Conservation (phyloP, 2,329 filamentous ascomycete species). For the Alternaria conjuncta region DNA sequence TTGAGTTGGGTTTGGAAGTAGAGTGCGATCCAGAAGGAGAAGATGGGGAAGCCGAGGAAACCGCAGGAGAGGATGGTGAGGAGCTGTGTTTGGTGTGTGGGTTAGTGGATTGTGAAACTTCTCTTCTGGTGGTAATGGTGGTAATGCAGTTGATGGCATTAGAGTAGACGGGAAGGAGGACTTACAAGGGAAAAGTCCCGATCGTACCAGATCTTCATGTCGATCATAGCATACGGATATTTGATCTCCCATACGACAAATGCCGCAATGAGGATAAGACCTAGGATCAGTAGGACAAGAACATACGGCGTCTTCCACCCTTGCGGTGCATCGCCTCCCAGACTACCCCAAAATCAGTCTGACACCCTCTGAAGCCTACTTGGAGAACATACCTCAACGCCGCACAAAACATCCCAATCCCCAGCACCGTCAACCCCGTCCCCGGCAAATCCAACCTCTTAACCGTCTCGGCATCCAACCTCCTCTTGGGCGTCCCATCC, state of each 20-base stretch:
- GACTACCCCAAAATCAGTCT: conserved; percentile 36
- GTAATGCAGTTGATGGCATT: too few species aligned
- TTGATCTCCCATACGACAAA: conserved; percentile 70
- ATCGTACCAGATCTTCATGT: conserved; percentile 67
- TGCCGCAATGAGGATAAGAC: conserved; percentile 60
- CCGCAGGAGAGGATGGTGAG: conserved; percentile 65
- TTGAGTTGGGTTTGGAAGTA: conserved; percentile 66
- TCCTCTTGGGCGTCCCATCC: conserved; percentile 57
- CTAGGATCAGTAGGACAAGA: conserved; percentile 67
- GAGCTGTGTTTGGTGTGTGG: conserved; percentile 41
- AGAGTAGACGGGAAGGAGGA: neutral
- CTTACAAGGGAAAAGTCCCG: conserved; percentile 67
- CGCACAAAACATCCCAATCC: conserved; percentile 69
- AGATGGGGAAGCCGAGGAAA: conserved; percentile 67
- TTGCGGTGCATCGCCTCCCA: conserved; percentile 62
- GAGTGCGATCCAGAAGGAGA: conserved; percentile 68
- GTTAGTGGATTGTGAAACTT: neutral
- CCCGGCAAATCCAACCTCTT: conserved; percentile 68
- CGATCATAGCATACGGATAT: conserved; percentile 53
- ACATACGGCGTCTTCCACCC: conserved; percentile 70
- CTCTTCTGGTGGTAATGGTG: neutral
- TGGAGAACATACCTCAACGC: conserved; percentile 59
- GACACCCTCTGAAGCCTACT: accelerated
- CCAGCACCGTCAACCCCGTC: conserved; percentile 66
- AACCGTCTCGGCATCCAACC: conserved; percentile 55